Evolutionary conservation across 83 land plant species (phyloP).

Genomic region (Picea abies): DNA sequence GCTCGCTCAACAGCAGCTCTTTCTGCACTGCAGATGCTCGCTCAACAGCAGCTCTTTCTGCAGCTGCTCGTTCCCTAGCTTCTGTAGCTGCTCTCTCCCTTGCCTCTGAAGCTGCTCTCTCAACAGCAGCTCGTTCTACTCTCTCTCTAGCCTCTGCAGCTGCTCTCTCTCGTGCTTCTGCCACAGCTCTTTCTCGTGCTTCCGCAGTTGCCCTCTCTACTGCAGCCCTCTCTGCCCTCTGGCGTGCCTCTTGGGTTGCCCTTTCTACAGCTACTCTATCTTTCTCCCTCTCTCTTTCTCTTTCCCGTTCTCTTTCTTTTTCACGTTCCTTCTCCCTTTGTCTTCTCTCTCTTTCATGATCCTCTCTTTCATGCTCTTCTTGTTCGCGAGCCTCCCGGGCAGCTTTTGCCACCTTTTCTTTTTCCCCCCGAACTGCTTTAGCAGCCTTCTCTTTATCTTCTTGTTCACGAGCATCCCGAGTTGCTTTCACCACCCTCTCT

Average conservation of each 20-base stretch:
- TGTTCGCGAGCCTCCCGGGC: constrained; percentile 31
- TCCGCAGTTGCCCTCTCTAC: constrained; percentile 80
- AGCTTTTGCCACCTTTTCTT: constrained; percentile 26
- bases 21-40: constrained; percentile 56
- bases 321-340: constrained; percentile 16
- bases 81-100: constrained; percentile 26
- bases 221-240: constrained; percentile 65
- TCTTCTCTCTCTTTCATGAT: constrained; percentile 39
- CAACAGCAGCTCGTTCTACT: constrained; percentile 46
- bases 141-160: constrained; percentile 75
- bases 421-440: constrained; percentile 39
- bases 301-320: constrained; percentile 30
- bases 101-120: constrained; percentile 68
- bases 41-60: constrained; percentile 50
- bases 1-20: too few relatives aligned
- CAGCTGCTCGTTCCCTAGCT: constrained; percentile 27
- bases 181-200: constrained; percentile 66
- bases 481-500: constrained; percentile 67
- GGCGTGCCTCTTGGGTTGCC: constrained; percentile 72
- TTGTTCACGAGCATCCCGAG: constrained; percentile 43
- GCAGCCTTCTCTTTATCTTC: constrained; percentile 39
- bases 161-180: constrained; percentile 61
- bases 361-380: constrained; percentile 29
- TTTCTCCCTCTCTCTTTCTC: constrained; percentile 36
- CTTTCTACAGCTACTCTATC: constrained; percentile 68